Conservation (phyloP, 2,329 filamentous ascomycete genomes). For the Bipolaris bicolor region DNA sequence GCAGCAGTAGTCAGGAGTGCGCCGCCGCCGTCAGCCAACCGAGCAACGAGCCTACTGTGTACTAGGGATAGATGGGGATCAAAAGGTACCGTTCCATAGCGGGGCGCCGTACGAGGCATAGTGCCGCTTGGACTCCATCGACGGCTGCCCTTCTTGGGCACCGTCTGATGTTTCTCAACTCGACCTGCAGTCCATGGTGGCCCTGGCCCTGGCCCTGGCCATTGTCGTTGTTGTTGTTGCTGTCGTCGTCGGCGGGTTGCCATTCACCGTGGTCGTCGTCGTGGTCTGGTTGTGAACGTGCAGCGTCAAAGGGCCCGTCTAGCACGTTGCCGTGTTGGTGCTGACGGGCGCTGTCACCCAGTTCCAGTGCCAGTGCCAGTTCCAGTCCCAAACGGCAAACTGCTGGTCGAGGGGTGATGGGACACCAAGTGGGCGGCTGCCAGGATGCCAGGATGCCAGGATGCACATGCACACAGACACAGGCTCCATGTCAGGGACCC, state of each 20-base stretch:
- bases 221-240: too few relatives aligned
- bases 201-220: too few relatives aligned
- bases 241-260: too few relatives aligned
- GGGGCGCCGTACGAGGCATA: constrained; percentile 15
- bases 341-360: too few relatives aligned
- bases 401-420: constrained; percentile 10
- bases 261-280: too few relatives aligned
- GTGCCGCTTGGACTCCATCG: constrained; percentile 8
- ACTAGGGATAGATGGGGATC: neutral
- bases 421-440: constrained; percentile 7
- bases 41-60: neutral
- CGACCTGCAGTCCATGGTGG: neutral
- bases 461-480: too few relatives aligned
- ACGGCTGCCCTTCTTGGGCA: constrained; percentile 10
- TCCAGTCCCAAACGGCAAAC: constrained; percentile 6
- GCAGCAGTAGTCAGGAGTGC: constrained; percentile 16
- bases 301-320: neutral
- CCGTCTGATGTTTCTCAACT: neutral
- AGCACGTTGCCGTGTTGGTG: neutral
- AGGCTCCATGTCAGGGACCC: constrained; percentile 15
- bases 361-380: neutral
- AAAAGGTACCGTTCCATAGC: constrained; percentile 15
- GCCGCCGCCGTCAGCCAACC: constrained; percentile 16
- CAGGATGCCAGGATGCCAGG: neutral
- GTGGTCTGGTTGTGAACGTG: neutral